A percentile compares a stretch with the other conserved stretches of the same genome.
Evolutionary conservation across 306 rosid species (phyloP).

Genomic region (Prunus davidiana): DNA sequence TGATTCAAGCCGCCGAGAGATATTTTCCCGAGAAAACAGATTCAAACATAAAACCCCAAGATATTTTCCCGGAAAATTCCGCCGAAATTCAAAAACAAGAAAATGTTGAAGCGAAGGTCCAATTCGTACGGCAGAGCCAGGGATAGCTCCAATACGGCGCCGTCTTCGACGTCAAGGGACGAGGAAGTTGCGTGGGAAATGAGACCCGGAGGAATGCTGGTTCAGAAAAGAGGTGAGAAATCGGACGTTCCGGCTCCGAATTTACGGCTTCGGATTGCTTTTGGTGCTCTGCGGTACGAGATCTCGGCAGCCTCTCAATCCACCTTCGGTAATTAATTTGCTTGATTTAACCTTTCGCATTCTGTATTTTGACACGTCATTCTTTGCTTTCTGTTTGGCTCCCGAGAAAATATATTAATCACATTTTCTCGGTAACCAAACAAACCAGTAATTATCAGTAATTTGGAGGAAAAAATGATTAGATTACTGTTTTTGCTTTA

Average conservation of each 20-base stretch:
- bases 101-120: slow-evolving; percentile 45
- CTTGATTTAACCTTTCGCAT: not conserved
- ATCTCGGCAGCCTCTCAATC: slow-evolving; percentile 54
- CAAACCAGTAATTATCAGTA: not conserved
- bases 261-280: slow-evolving; percentile 55
- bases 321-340: slow-evolving; percentile 51
- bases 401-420: slow-evolving; percentile 11
- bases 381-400: slow-evolving; percentile 15
- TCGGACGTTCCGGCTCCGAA: slow-evolving; percentile 27
- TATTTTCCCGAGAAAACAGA: slow-evolving; percentile 15
- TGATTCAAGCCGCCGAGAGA: slow-evolving; percentile 3
- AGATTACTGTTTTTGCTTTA: no score
- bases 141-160: slow-evolving; percentile 5
- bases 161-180: slow-evolving; percentile 29
- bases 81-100: not conserved
- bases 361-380: not conserved
- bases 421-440: slow-evolving; percentile 8
- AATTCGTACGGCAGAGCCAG: slow-evolving; percentile 22
- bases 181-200: slow-evolving; percentile 61
- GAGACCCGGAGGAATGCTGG: slow-evolving; percentile 90
- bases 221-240: slow-evolving; percentile 46
- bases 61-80: slow-evolving; percentile 17
- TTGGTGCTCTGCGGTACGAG: slow-evolving; percentile 59
- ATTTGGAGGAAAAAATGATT: no score
- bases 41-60: not conserved